These are phyloP conservation scores for Colletotrichum noveboracense DNA, from an alignment of 2,329 filamentous ascomycete genomes.

Conservation along the genomic window DNA sequence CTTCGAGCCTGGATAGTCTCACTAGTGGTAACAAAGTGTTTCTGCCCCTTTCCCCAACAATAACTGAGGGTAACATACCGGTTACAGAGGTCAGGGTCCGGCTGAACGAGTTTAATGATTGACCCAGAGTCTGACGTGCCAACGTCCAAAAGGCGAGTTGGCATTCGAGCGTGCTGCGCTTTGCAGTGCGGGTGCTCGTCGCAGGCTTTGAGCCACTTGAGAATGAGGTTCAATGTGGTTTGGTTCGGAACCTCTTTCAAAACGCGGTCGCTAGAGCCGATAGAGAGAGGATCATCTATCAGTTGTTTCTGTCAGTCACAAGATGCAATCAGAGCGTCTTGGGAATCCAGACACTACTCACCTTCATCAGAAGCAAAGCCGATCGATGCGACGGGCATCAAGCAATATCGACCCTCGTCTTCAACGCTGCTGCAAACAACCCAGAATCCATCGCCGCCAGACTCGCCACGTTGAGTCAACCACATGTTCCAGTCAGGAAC, in stretches of 20 bases:
- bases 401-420: neutral
- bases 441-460: constrained; percentile 5
- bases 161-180: neutral
- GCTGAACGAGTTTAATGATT: constrained; percentile 1
- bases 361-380: constrained; percentile 8
- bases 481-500: constrained; percentile 12
- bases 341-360: neutral
- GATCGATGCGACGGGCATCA: neutral
- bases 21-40: constrained; percentile 1
- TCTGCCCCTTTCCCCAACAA: neutral
- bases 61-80: constrained; percentile 9
- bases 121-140: neutral
- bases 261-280: neutral
- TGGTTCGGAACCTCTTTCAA: neutral
- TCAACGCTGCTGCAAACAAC: neutral
- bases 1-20: neutral
- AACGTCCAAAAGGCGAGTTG: neutral
- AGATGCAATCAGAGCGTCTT: neutral
- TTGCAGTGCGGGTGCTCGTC: neutral
- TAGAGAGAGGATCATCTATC: neutral
- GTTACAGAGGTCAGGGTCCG: neutral
- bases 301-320: neutral
- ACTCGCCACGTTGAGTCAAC: neutral
- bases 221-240: neutral
- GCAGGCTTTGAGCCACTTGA: constrained; percentile 2